Base-by-base conservation (phyloP, 495 filamentous ascomycete species). In the Polyplosphaeria fusca region DNA sequence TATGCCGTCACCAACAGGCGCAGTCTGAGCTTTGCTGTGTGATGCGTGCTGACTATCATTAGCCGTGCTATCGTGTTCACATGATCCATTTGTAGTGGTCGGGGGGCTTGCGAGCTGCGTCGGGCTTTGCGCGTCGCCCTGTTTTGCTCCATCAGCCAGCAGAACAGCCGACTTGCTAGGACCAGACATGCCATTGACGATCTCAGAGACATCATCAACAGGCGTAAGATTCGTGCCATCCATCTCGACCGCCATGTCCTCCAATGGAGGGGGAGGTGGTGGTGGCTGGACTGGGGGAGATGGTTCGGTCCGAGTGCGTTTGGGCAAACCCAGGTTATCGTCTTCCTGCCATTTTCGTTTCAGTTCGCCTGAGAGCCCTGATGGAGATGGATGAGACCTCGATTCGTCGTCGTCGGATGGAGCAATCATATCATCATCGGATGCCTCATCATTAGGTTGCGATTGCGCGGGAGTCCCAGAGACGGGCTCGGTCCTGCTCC, bases 341-440 rank as follows among this genome's bases (percentile, higher is more conserved):
- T 63, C 67, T 48, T 22, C 72, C 20, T 77, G 74, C 28, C 82
- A 74, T 70, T 87, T 87, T 14, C 86, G 80, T 70, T 90, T 90
- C 20, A 81, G 72, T 24, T 62, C 76, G 73, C 53, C 39, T 43
- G 50, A 18, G 69, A 67, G 58, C 66, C 63, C 20, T 61, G 51
- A 58, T n/a, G n/a, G n/a, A n/a, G n/a, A n/a, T n/a, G n/a, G 67
- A 2, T 22, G 39, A 22, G 39, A 24, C 14, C 16, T 18, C 24
- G 28, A 22, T 11, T 70, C 70, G 52, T 86, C 84, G 28, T 82
- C 76, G 41, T 85, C 83, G 4, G 77, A 81, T 67, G 82, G 78
- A 22, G 78, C 71, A 25, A 58, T 58, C 68, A 52, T 61, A 3
- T 66, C 71, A 52, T 80, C 76, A 43, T 73, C 75, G 2, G 47